Conservation (phyloP, 495 filamentous ascomycete species). For the Penicillium diatomitis region DNA sequence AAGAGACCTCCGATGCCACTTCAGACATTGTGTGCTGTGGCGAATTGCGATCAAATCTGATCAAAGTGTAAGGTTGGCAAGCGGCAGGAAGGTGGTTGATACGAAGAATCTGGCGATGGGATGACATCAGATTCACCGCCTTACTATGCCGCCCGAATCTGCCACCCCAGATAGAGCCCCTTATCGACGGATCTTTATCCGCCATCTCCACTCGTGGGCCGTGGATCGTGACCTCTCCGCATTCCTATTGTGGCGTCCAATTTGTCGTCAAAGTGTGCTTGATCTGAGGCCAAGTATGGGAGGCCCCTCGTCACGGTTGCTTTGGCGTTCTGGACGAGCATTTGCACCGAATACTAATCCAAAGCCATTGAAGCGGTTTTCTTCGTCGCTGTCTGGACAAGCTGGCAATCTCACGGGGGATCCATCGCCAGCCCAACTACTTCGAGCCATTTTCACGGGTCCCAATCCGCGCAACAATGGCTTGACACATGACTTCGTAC, state of each 20-base stretch:
- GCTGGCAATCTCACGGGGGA: conserved; percentile 1
- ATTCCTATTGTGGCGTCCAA: not conserved
- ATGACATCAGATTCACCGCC: conserved; percentile 11
- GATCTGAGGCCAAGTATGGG: conserved; percentile 7
- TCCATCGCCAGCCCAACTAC: conserved; percentile 21
- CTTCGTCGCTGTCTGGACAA: not conserved
- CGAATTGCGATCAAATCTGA: not conserved
- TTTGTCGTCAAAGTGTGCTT: not conserved
- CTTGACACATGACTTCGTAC: not conserved
- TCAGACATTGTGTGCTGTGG: conserved; percentile 6
- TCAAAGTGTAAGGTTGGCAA: not conserved
- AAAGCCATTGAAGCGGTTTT: conserved; percentile 1
- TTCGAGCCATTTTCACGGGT: conserved; percentile 23
- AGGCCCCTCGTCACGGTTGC: not conserved
- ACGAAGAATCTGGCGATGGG: conserved; percentile 12
- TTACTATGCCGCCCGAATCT: conserved; percentile 10
- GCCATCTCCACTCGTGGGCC: conserved; percentile 14
- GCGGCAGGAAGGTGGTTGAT: not conserved
- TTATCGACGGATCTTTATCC: conserved; percentile 15
- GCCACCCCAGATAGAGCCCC: conserved; percentile 11
- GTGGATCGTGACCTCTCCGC: conserved; percentile 8
- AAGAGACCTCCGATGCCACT: conserved; percentile 7
- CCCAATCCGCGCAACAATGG: conserved; percentile 3
- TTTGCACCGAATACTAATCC: not conserved
- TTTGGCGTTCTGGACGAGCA: not conserved